Evolutionary conservation across 1,284 basidiomycete species (phyloP), one percentile per base, ranked within the genome.

Genomic region (Pyrrhoderma lamaoense): DNA sequence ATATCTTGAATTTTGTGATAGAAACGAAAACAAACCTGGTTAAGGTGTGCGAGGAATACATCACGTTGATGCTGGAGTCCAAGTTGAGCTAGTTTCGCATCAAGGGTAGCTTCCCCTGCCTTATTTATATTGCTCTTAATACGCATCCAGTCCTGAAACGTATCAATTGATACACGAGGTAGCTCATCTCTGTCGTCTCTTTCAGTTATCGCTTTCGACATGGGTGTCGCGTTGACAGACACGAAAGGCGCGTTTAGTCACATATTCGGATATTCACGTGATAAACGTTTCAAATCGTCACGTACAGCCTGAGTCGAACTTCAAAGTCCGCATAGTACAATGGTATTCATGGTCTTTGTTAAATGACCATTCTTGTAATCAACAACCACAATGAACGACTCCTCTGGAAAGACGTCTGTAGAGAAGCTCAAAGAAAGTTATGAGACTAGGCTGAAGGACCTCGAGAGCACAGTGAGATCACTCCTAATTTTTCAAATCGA

Each of bases 161-260:
- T 73, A 52, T 80, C 80, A 18, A 86, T 68, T 14, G 82, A 81
- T 19, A 87, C 72, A 36, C 83, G 77, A 7, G 76, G 75, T 23
- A 81, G 64, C 49, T 85, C 83, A 62, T 83, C 79, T 25, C 77
- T 22, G 25, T 39, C 45, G 34, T 31, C 34, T 9, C 34, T 37
- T 47, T 54, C 48, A 37, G 50, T 42, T 45, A 55, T 52, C 22
- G 40, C 42, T 45, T 8, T 34, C 35, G 46, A 45, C 13, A 35
- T n/a, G 36, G 25, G 27, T 22, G 36, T 35, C 47, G 16, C 14
- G 14, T 16, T n/a, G 48, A 49, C 35, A 25, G 36, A 36, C 25
- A 16, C 35, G 45, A 52, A 37, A 11, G 53, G 27, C 49, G 39
- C 35, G 37, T 14, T 25, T n/a, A 8, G 21, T 43, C 48, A 42